These are phyloP conservation scores for Cryptosporidium sp. DNA, from an alignment of 169 alveolate species.

Conservation along the genomic window DNA sequence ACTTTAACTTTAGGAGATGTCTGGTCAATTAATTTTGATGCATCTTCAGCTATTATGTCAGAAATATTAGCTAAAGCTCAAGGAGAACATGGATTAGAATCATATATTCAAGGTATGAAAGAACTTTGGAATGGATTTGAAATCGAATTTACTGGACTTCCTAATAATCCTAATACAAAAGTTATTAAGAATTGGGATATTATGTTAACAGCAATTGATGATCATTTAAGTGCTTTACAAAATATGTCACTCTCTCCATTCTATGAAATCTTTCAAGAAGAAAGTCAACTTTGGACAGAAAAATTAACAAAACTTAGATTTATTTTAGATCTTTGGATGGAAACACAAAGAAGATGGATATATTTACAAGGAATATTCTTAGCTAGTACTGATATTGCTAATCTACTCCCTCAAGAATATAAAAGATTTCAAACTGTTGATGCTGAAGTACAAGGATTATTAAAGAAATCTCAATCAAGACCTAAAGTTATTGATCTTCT, in stretches of 20 bases:
- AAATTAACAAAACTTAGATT: slow-evolving; percentile 92
- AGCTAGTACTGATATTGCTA: slow-evolving; percentile 96
- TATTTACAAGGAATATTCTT: slow-evolving; percentile 97
- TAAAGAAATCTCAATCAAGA: slow-evolving; percentile 91
- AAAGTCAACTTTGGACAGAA: slow-evolving; percentile 95
- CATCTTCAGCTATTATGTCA: neutral
- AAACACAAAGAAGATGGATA: slow-evolving; percentile 97
- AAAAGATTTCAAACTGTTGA: slow-evolving; percentile 94
- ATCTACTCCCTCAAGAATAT: slow-evolving; percentile 93
- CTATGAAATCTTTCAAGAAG: slow-evolving; percentile 93
- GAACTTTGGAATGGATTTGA: slow-evolving; percentile 92
- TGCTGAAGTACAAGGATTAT: slow-evolving; percentile 91
- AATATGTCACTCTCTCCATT: slow-evolving; percentile 95
- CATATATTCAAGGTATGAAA: slow-evolving; percentile 89
- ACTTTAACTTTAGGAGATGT: slow-evolving; percentile 91
- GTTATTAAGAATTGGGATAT: slow-evolving; percentile 98
- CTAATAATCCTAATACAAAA: slow-evolving; percentile 92
- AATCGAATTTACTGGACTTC: slow-evolving; percentile 85
- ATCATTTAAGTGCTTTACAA: slow-evolving; percentile 92
- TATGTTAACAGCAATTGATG: slow-evolving; percentile 94
- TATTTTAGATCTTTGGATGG: slow-evolving; percentile 96
- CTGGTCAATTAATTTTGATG: slow-evolving; percentile 84
- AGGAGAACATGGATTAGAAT: slow-evolving; percentile 97
- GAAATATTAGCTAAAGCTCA: slow-evolving; percentile 94
- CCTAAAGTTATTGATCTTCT: slow-evolving; percentile 89